Base-by-base conservation (phyloP, 495 filamentous ascomycete species). In the Cairneyella variabilis region DNA sequence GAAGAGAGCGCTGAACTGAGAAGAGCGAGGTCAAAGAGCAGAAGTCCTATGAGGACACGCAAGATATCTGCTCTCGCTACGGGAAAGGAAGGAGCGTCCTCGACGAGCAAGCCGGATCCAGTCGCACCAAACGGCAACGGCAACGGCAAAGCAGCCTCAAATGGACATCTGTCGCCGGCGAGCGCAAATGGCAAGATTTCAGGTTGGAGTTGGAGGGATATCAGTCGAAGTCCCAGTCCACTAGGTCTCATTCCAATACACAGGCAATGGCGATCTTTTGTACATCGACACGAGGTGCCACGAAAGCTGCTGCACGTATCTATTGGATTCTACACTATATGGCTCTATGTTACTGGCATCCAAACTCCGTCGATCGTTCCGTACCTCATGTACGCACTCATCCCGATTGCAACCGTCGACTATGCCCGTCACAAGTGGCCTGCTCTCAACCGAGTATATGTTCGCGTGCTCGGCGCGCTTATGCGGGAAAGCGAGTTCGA, bases 211-310 rank as follows among this genome's bases (percentile, higher is more conserved):
- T 92, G 88, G 84, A 80, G 86, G 30, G 84, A 88, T 61, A 72
- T 96, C 60, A 95, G 89, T 50, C 80, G 93, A 54, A 91, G 87
- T 50, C 93, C 93, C 2, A 90, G 85, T 51, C 93, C 93, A 3
- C 77, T 98, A 12, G 93, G 95, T 17, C 79, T 99, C 5, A 99
- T 99, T 54, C 93, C 93, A 20, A 91, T 97, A 60, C 93, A 99
- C 65, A 75, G 80, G 41, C 77, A 82, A 59, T 90, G 84, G 75
- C 72, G 83, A 53, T 78, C 72, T 4, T 83, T 90, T 51, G 83
- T 88, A 60, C 86, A 90, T 71, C 80, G 80, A 54, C 86, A 90
- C 61, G 86, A 90, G 65, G 80, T 90, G 26, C 86, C 86, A 21
- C 79, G 86, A 56, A 90, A 90, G 64, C 68, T 77, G 26, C 75